A percentile compares a stretch with the other conserved stretches of the same genome.
phyloP scores from a whole-genome alignment of 371 early-diverging fungal species.

The Actinomortierella wolfii region DNA sequence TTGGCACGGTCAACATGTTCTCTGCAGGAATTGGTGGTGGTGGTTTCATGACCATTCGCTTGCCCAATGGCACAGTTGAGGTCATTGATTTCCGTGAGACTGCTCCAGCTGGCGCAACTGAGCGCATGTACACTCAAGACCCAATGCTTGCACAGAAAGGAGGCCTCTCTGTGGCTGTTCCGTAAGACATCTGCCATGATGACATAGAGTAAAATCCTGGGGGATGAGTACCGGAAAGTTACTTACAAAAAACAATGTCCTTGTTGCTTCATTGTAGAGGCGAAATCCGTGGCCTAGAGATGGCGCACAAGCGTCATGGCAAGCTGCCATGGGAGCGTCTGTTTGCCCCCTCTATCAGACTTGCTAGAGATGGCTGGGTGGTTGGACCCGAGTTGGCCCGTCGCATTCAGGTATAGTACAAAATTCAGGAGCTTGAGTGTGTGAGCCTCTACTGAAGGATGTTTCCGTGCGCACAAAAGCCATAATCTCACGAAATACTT shows the following conservation, averaged over 20 bases:
- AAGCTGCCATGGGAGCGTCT: slow-evolving; percentile 87
- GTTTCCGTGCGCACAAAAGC: too few relatives aligned
- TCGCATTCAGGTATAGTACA: slow-evolving; percentile 49
- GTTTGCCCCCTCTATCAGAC: slow-evolving; percentile 80
- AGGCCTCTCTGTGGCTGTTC: slow-evolving; percentile 88
- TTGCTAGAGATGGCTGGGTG: slow-evolving; percentile 83
- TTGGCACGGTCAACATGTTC: slow-evolving; percentile 94
- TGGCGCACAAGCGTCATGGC: slow-evolving; percentile 81
- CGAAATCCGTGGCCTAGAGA: slow-evolving; percentile 87
- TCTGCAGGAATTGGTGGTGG: slow-evolving; percentile 98
- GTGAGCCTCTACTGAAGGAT: slow-evolving; percentile 4
- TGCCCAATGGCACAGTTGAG: slow-evolving; percentile 60
- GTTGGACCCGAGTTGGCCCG: slow-evolving; percentile 63
- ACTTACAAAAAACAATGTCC: too few relatives aligned
- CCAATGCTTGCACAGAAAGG: slow-evolving; percentile 74
- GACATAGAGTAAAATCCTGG: slow-evolving; percentile 12
- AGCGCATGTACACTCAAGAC: slow-evolving; percentile 75
- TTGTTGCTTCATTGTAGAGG: slow-evolving; percentile 54
- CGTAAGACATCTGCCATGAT: slow-evolving; percentile 53
- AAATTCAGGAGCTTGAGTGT: slow-evolving; percentile 4
- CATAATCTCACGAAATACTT: neutral
- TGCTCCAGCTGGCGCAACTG: slow-evolving; percentile 79
- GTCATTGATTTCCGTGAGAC: slow-evolving; percentile 89
- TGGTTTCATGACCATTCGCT: slow-evolving; percentile 95
- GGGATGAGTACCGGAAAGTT: slow-evolving; percentile 15